Evolutionary conservation across 73 alveolate genomes (phyloP), one percentile per base, ranked within the genome.

Genomic region (Stentor roeselii): DNA sequence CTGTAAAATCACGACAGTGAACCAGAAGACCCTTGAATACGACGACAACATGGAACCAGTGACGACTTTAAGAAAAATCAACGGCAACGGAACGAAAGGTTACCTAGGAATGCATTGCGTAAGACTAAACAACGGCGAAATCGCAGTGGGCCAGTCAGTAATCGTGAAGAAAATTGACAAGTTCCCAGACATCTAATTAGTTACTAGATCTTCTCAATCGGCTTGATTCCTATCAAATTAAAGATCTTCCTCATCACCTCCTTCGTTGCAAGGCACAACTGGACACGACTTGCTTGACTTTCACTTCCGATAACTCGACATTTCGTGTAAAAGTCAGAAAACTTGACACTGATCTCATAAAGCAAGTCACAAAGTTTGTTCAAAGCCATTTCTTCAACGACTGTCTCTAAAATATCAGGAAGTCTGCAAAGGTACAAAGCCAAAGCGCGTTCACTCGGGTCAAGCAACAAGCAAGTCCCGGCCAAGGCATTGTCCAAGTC

Each of bases 361-460:
- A 97, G 93, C 78, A 92, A 83, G 78, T 94, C 99, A 88, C 98
- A 90, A 50, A 98, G 83, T 75, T 97, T 93, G 85, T 97, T 96
- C 42, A 98, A 87, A 42, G 96, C 87, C 60, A 98, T 91, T 84
- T 98, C 99, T 75, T 93, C 95, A 67, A 95, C 90, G 39, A 95
- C 98, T 58, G 88, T 90, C 60, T 97, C 99, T 77, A 98, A 74
- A 42, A 94, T 96, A 89, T 98, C 99, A 39, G 99, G 99, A 60
- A 98, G 87, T 75, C 97, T 84, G 60, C 95, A 61, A 78, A 97
- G 60, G 21, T 92, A 90, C 36, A 95, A 84, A 32, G 99, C 98
- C 50, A 98, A 86, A 60, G 96, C 97, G 80, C 95, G 61, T 86
- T 98, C 99, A 82, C 89, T 76, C 30, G 88, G 60, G 37, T 89